Evolutionary conservation across 1,284 basidiomycete species (phyloP).

Genomic region (Marasmius oreades): DNA sequence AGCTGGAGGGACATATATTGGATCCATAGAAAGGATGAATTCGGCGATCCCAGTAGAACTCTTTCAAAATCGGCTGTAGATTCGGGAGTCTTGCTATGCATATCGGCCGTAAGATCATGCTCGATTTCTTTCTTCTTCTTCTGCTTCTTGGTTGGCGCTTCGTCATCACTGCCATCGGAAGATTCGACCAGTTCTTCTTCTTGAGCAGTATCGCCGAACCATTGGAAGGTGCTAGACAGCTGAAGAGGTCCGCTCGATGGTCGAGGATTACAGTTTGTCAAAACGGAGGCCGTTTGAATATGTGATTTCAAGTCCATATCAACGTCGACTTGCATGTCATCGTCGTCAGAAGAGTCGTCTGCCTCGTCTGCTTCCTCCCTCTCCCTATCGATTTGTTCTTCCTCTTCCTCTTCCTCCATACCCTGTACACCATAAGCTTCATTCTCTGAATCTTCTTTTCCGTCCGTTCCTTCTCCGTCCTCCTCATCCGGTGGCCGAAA

Average conservation of each 20-base stretch:
- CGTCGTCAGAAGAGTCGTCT: conserved; percentile 20
- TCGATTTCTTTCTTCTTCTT: conserved; percentile 69
- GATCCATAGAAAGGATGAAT: conserved; percentile 98
- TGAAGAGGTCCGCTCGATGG: conserved; percentile 37
- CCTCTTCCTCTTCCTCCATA: conserved; percentile 23
- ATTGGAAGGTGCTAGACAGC: conserved; percentile 64
- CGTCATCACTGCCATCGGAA: conserved; percentile 48
- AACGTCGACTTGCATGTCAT: conserved; percentile 45
- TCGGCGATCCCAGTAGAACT: conserved; percentile 90
- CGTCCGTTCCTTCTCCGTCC: conserved; percentile 31
- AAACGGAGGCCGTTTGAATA: conserved; percentile 21
- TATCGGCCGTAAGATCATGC: conserved; percentile 80
- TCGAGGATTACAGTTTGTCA: conserved; percentile 10
- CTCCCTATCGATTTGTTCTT: conserved; percentile 20
- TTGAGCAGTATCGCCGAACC: conserved; percentile 43
- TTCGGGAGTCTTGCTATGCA: conserved; percentile 83
- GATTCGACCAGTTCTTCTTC: conserved; percentile 34
- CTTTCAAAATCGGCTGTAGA: conserved; percentile 96
- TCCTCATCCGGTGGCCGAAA: conserved; percentile 36
- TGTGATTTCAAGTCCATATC: conserved; percentile 21
- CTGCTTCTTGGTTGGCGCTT: conserved; percentile 52
- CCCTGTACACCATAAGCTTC: conserved; percentile 26
- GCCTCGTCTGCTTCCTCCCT: conserved; percentile 25
- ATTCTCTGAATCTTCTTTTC: conserved; percentile 25
- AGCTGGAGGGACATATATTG: conserved; percentile 99